Evolutionary conservation across 768 basidiomycete species (phyloP).

Genomic region (Chalciporus piperatus): DNA sequence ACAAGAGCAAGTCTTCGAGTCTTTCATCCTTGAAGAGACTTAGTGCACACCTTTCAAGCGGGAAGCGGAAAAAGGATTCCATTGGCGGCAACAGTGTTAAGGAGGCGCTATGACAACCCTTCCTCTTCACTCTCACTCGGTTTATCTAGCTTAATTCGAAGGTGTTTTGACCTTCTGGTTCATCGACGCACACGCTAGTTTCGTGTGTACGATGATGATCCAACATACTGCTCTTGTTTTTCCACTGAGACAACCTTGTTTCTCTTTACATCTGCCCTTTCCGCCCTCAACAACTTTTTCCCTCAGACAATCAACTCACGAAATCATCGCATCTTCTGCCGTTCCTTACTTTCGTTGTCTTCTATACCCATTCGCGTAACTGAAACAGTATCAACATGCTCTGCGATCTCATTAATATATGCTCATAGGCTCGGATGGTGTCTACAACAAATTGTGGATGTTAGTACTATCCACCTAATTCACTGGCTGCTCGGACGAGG

Average conservation of each 20-base stretch:
- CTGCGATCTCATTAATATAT: slow-evolving; percentile 33
- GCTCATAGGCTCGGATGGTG: slow-evolving; percentile 10
- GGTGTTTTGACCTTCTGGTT: slow-evolving; percentile 8
- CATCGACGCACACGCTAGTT: slow-evolving; percentile 11
- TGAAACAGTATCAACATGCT: slow-evolving; percentile 27
- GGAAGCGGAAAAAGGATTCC: slow-evolving; percentile 53
- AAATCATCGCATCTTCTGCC: slow-evolving; percentile 16
- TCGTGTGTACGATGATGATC: slow-evolving; percentile 7
- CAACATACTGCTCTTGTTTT: slow-evolving; percentile 7
- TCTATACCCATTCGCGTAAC: slow-evolving; percentile 33
- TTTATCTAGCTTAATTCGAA: slow-evolving; percentile 18
- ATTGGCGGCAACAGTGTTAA: slow-evolving; percentile 45
- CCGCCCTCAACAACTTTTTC: slow-evolving; percentile 15
- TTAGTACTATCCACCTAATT: no score
- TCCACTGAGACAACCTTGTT: slow-evolving; percentile 10
- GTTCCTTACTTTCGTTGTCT: slow-evolving; percentile 9
- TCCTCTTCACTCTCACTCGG: slow-evolving; percentile 8
- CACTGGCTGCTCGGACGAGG: no score
- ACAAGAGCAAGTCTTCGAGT: slow-evolving; percentile 52
- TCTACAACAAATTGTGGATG: no score
- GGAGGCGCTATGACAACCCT: slow-evolving; percentile 30
- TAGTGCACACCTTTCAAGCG: slow-evolving; percentile 39
- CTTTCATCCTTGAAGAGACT: slow-evolving; percentile 57
- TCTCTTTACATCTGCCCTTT: slow-evolving; percentile 10
- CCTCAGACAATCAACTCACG: slow-evolving; percentile 14